Evolutionary conservation across 2,329 filamentous ascomycete species (phyloP).

Genomic region (Cadophora sp.): DNA sequence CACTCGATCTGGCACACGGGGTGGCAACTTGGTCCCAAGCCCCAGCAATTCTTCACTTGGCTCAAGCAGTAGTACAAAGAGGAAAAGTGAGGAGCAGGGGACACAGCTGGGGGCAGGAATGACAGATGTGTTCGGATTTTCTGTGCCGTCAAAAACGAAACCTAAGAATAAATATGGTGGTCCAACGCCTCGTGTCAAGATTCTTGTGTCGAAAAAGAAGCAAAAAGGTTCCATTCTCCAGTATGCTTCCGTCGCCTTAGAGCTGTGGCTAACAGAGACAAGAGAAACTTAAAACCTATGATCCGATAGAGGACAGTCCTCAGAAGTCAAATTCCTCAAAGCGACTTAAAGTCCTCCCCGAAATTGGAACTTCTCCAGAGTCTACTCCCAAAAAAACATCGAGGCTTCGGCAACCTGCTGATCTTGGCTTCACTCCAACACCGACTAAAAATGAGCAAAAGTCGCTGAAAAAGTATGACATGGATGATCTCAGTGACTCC

Average conservation of each 20-base stretch:
- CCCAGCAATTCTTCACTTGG: constrained; percentile 16
- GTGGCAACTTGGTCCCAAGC: not conserved
- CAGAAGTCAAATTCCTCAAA: constrained; percentile 10
- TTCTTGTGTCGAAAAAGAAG: constrained; percentile 9
- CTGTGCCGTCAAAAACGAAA: not conserved
- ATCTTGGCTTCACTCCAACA: not conserved
- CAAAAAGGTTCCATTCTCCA: not conserved
- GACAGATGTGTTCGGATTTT: constrained; percentile 31
- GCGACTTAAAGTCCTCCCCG: not conserved
- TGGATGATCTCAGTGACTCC: not conserved
- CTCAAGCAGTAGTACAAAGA: constrained; percentile 30
- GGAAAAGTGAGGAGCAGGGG: constrained; percentile 31
- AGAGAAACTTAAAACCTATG: not conserved
- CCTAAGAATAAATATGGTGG: constrained; percentile 1
- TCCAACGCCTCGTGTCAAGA: not conserved
- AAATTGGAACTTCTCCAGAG: constrained; percentile 10
- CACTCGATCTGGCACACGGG: not conserved
- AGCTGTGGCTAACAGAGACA: constrained; percentile 4
- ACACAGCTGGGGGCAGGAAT: constrained; percentile 28
- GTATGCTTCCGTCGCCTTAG: not conserved
- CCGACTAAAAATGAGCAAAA: constrained; percentile 3
- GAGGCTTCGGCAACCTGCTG: not conserved
- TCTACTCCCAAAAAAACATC: constrained; percentile 7
- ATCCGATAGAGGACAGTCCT: not conserved
- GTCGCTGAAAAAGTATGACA: constrained; percentile 2